Conservation (phyloP, 192 early-diverging fungal genomes). For the Phycomyces nitens region DNA sequence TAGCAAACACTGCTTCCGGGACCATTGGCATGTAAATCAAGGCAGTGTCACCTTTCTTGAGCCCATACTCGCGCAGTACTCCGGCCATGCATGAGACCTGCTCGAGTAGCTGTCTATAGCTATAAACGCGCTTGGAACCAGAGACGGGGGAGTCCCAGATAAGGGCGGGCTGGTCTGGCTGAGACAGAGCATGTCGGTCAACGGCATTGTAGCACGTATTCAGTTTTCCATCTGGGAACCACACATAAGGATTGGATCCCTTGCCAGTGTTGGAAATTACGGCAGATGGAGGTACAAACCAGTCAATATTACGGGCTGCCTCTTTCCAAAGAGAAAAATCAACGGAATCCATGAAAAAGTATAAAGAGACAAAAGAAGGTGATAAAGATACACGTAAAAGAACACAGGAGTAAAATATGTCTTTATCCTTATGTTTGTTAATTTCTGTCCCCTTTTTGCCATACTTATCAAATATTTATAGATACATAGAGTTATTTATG, state of each 20-base stretch:
- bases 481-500: no score
- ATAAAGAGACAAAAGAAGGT: neutral
- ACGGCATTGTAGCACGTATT: constrained; percentile 83
- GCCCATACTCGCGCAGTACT: constrained; percentile 57
- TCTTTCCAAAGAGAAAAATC: constrained; percentile 17
- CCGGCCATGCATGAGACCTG: constrained; percentile 65
- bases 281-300: constrained; percentile 19
- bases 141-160: constrained; percentile 76
- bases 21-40: constrained; percentile 87
- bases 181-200: constrained; percentile 64
- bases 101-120: constrained; percentile 65
- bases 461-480: no score
- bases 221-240: constrained; percentile 69
- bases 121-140: constrained; percentile 47
- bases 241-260: constrained; percentile 38
- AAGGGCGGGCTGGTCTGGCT: constrained; percentile 60
- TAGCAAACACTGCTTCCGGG: constrained; percentile 73
- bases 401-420: no score
- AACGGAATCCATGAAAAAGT: neutral
- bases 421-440: no score
- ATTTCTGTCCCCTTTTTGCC: no score
- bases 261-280: constrained; percentile 6
- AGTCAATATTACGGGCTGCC: constrained; percentile 18
- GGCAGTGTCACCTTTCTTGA: constrained; percentile 69
- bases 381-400: no score